Evolutionary conservation across 306 rosid genomes (phyloP), one percentile per base, ranked within the genome.

Genomic region (Vachellia pachyceras): DNA sequence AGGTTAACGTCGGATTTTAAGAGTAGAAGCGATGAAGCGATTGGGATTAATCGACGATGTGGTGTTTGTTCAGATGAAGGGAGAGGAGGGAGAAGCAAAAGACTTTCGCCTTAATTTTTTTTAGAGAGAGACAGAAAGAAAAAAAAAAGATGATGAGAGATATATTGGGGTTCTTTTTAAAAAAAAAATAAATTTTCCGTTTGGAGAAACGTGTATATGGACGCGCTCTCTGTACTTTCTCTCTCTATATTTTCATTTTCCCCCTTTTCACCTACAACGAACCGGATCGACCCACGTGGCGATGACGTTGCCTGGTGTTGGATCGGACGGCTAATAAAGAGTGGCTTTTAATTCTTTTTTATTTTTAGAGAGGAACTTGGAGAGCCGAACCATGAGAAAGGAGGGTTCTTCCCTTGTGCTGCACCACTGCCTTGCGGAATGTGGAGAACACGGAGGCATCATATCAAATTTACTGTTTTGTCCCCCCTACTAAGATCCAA

Each of bases 21-120:
- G 85, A 82, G 88, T 83, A 76, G 82, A 69, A 68, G 81, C 87
- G 92, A 73, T 77, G 83, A 84, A 70, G 90, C 72, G 85, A 84
- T 81, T 84, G 66, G 79, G 86, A 78, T 88, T 85, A 82, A 84
- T 80, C 90, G 87, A 82, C 90, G 82, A 82, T 74, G 88, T 60
- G 84, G 67, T 69, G 67, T 5, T 66, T n/a, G 69, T 45, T 66
- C 70, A 82, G 88, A 76, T 72, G 88, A 79, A 78, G 49, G 72
- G 73, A 45, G 80, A 82, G 52, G 82, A 76, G 84, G 76, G 87
- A 85, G 80, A 84, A 57, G 47, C 35, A 75, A 29, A 67, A 74
- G 81, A 75, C 79, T 75, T 81, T 58, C 18, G 39, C 83, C 72
- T 20, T 72, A 66, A 60, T 69, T 40, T 80, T 74, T 17, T 80